Base-by-base conservation (phyloP, 306 rosid genomes). In the Sesbania bispinosa region DNA sequence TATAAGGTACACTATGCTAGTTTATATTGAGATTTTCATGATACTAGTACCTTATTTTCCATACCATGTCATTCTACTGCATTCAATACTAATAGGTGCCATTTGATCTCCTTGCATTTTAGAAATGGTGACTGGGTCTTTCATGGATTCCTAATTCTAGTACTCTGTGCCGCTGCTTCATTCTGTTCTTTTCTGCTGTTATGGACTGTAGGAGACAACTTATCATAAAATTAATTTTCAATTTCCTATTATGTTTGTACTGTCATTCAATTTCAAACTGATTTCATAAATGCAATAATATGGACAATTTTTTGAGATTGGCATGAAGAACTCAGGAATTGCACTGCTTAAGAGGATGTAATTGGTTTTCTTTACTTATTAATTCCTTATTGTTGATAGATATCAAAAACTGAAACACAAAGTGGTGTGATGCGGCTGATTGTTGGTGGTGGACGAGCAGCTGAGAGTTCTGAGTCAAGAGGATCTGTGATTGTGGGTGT, bases 401-500 rank as follows among this genome's bases (percentile, higher is more conserved):
- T 94, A 75, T 94, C 99, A 80, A 83, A 83, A 55, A 84, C 89
- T 82, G 99, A 94, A 86, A 82, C 92, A 19, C 87, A 85, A 78
- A 91, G 96, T 15, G 99, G 99, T 16, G 99, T 94, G 77, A 94
- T 94, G 99, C 86, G 99, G 78, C 88, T 94, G 69, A 88, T 94
- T 79, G 99, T 94, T 75, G 96, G 97, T 54, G 99, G 99, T 7
- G 99, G 99, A 64, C 96, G 99, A 46, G 97, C 97, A 59, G 84
- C 90, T 79, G 99, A 94, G 87, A 79, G 85, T 80, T 76, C 89
- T 1, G 85, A 85, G 4, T 79, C 95, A 68, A 85, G 87, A 85
- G 97, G 99, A 73, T 88, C 99, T 57, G 99, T 94, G 75, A 96
- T 94, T 83, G 96, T 94, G 46, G 99, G 99, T 66, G 99, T 94